phyloP scores from a whole-genome alignment of 768 basidiomycete species.

The Candolleomyces eurysporus region DNA sequence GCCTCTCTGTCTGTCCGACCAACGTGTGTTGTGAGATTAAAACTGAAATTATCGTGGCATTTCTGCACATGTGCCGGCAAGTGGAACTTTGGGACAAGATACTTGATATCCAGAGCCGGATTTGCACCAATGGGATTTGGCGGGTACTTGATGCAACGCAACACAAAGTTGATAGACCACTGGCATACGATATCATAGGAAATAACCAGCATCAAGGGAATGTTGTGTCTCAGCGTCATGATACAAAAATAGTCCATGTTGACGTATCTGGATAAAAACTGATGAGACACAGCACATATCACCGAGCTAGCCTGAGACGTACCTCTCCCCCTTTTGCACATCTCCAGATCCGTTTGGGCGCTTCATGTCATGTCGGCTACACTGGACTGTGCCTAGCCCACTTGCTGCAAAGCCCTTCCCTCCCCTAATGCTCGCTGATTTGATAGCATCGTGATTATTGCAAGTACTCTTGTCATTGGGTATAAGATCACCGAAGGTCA shows the following conservation, averaged over 20 bases:
- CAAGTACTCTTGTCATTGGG: constrained; percentile 20
- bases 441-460: constrained; percentile 14
- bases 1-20: constrained; percentile 35
- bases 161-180: constrained; percentile 11
- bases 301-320: too few relatives aligned
- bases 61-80: constrained; percentile 19
- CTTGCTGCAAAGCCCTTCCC: constrained; percentile 20
- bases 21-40: constrained; percentile 21
- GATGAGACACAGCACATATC: too few relatives aligned
- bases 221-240: constrained; percentile 8
- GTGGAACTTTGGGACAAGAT: constrained; percentile 26
- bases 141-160: constrained; percentile 5
- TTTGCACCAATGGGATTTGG: not conserved
- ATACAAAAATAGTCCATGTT: constrained; percentile 29
- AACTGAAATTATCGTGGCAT: constrained; percentile 23
- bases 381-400: constrained; percentile 26
- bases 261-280: constrained; percentile 25
- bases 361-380: constrained; percentile 29
- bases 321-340: constrained; percentile 34
- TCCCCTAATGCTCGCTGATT: constrained; percentile 18
- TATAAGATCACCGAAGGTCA: too few relatives aligned
- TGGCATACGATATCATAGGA: constrained; percentile 33
- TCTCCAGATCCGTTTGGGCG: constrained; percentile 25
- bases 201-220: constrained; percentile 9
- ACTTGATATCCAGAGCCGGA: not conserved